A percentile compares a stretch with the other conserved stretches of the same genome.
phyloP scores from a whole-genome alignment of 2,329 filamentous ascomycete genomes.

The Cercospora zeina region DNA sequence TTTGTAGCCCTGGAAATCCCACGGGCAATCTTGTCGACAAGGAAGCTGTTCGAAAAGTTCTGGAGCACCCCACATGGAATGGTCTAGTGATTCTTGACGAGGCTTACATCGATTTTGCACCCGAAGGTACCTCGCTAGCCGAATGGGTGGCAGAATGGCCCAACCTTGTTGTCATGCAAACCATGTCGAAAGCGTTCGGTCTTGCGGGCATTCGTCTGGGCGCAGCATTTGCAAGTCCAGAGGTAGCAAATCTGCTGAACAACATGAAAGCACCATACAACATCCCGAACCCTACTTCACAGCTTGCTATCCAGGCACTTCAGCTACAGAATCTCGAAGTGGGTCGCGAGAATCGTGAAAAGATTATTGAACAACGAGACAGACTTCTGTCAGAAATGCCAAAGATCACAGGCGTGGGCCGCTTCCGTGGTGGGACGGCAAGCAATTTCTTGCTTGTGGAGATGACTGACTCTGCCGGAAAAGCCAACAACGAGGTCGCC shows the following conservation, averaged over 20 bases:
- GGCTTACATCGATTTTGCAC: conserved; percentile 93
- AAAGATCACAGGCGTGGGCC: conserved; percentile 72
- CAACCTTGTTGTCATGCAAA: conserved; percentile 97
- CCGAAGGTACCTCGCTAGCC: conserved; percentile 74
- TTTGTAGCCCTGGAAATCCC: conserved; percentile 94
- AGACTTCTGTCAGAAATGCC: conserved; percentile 73
- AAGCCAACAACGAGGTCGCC: conserved; percentile 77
- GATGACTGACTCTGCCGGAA: conserved; percentile 70
- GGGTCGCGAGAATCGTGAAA: conserved; percentile 70
- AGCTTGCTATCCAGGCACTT: conserved; percentile 74
- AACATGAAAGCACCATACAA: conserved; percentile 96
- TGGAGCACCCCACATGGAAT: conserved; percentile 91
- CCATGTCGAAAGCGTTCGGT: conserved; percentile 95
- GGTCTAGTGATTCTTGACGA: conserved; percentile 91
- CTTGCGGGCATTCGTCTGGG: conserved; percentile 91
- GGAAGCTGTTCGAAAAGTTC: conserved; percentile 68
- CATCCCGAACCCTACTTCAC: conserved; percentile 82
- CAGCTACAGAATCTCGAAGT: conserved; percentile 64
- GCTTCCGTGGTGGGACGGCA: conserved; percentile 73
- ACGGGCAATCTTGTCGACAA: conserved; percentile 79
- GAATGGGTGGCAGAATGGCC: conserved; percentile 92
- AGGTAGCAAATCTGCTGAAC: conserved; percentile 80
- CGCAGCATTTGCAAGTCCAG: conserved; percentile 73
- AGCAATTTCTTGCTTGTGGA: conserved; percentile 92
- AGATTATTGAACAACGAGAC: conserved; percentile 74